These are phyloP conservation scores for Lolium perenne DNA, from an alignment of 176 grass and related monocot genomes.

Conservation along the genomic window DNA sequence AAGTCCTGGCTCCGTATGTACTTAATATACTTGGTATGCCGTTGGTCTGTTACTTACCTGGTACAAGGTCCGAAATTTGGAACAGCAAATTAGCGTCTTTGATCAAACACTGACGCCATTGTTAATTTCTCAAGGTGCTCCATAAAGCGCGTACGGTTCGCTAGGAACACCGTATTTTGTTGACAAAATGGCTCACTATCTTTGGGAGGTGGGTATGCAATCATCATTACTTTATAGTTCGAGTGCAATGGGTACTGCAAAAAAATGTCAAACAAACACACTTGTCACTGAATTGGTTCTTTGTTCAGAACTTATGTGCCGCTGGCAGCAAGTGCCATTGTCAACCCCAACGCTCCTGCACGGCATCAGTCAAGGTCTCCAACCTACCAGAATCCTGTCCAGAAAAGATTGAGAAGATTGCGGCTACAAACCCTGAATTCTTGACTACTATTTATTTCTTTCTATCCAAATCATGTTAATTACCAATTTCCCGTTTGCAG, in stretches of 20 bases:
- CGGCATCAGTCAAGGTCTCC: constrained; percentile 41
- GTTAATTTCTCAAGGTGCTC: constrained; percentile 28
- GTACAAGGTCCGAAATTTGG: constrained; percentile 9
- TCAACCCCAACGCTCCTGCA: neutral
- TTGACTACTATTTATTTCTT: constrained; percentile 8
- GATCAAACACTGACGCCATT: neutral
- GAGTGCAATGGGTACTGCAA: neutral
- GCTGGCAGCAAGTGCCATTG: neutral
- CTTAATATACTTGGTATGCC: neutral
- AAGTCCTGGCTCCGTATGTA: neutral
- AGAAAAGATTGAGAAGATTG: constrained; percentile 22
- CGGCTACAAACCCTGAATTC: neutral
- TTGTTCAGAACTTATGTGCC: constrained; percentile 10
- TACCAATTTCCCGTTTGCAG: constrained; percentile 21
- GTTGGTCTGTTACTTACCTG: constrained; percentile 21
- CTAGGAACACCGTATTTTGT: constrained; percentile 31
- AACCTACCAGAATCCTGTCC: constrained; percentile 26
- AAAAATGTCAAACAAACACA: constrained; percentile 22
- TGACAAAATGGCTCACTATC: neutral
- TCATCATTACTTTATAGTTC: neutral
- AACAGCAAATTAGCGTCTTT: constrained; percentile 21
- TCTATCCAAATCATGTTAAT: neutral
- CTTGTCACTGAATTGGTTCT: neutral
- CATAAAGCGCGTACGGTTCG: neutral
- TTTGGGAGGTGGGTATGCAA: neutral